Evolutionary conservation across 2,329 filamentous ascomycete species (phyloP).

Genomic region (Ceratocystis cacaofunesta): DNA sequence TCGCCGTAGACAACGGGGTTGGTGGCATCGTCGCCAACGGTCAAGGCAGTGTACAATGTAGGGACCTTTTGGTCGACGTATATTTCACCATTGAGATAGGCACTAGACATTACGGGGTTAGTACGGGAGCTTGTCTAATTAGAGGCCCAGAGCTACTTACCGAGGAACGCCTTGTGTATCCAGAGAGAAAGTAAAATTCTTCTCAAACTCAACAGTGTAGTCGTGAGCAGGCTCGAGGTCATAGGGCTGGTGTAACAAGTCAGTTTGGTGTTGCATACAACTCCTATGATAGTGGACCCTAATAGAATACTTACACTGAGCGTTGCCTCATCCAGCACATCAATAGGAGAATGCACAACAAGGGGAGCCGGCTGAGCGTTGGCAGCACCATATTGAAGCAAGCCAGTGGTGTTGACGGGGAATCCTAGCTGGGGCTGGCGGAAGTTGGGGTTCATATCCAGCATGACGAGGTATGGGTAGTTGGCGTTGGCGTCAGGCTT

Average conservation of each 20-base stretch:
- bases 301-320: constrained; percentile 30
- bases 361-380: constrained; percentile 20
- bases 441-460: constrained; percentile 31
- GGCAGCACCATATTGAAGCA: constrained; percentile 27
- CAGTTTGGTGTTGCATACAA: not conserved
- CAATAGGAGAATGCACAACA: constrained; percentile 37
- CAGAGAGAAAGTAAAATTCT: constrained; percentile 40
- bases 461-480: constrained; percentile 30
- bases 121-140: too few relatives aligned
- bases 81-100: constrained; percentile 25
- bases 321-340: constrained; percentile 58
- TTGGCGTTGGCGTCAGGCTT: constrained; percentile 27
- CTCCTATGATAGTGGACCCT: not conserved
- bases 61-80: constrained; percentile 57
- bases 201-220: not conserved
- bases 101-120: not conserved
- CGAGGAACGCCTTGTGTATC: constrained; percentile 49
- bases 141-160: constrained; percentile 19
- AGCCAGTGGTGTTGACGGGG: constrained; percentile 30
- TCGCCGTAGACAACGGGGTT: constrained; percentile 30
- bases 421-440: constrained; percentile 21
- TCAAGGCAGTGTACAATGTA: constrained; percentile 55
- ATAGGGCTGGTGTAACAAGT: constrained; percentile 30
- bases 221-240: constrained; percentile 39
- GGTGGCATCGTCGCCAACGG: constrained; percentile 33